Evolutionary conservation across 345 rosid species (phyloP), one percentile per base, ranked within the genome.

Genomic region (Noccaea caerulescens): DNA sequence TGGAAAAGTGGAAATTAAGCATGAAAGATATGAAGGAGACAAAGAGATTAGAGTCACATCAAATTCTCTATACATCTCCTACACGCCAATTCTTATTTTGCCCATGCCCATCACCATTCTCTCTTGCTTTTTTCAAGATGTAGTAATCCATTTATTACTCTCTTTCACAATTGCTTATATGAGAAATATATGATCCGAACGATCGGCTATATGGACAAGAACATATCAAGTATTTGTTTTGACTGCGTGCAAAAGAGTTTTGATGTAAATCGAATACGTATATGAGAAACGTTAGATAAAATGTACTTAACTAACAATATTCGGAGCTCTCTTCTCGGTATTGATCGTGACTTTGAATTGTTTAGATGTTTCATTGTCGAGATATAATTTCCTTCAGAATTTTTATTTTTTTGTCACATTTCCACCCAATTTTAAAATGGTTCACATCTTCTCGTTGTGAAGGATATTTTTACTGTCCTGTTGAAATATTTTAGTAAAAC

Each of bases 11-110:
- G 68, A 66, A 74, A 27, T 27, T 27, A 27, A 67, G 68, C 78
- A 43, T 44, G 72, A 74, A 74, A 67, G 14, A 67, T 50, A 74
- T 74, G 72, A 4, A 58, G 78, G 72, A 74, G 78, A 73, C 72
- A 73, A 51, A 51, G 72, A 37, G 42, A 57, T 33, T 51, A 74
- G 72, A 74, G 72, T 42, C 56, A 42, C 16, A 41, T 67, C 72
- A 74, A 74, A 67, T 74, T 74, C 63, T 67, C 72, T 51, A 67
- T 42, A 67, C 72, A 74, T 41, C 47, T 66, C 63, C 42, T 25
- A 67, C 73, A 74, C 78, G 78, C 34, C 42, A 30, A 52, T 73
- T 73, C 55, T 43, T 50, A 42, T 34, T 25, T 34, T 59, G 42
- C 56, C 56, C 72, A 74, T 74, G 72, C 78, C 41, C 78, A 42